Evolutionary conservation across 1,139 yeast species (phyloP).

Genomic region (Zygosaccharomyces pseudobailii): DNA sequence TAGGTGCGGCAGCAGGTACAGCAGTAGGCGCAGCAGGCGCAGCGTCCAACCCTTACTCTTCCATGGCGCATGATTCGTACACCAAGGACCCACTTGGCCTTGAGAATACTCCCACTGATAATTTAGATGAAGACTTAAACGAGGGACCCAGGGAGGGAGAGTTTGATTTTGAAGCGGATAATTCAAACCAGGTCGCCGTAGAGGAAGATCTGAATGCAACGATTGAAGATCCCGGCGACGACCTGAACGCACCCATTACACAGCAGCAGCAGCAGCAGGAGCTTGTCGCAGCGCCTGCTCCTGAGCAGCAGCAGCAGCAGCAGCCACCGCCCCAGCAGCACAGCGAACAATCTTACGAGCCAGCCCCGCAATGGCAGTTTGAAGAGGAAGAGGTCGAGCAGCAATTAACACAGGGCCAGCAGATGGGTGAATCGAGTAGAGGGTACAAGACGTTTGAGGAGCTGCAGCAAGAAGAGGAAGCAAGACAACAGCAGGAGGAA

Average conservation of each 20-base stretch:
- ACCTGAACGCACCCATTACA: conserved; percentile 13
- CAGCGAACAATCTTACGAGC: not conserved
- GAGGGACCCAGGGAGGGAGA: conserved; percentile 15
- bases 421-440: conserved; percentile 14
- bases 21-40: not conserved
- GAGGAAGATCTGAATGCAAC: conserved; percentile 28
- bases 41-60: conserved; percentile 16
- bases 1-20: not conserved
- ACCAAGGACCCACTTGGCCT: conserved; percentile 1
- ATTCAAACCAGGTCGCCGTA: conserved; percentile 7
- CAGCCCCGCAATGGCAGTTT: conserved; percentile 14
- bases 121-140: conserved; percentile 13
- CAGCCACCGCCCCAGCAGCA: conserved; percentile 1
- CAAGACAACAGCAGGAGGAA: conserved; percentile 52
- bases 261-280: conserved; percentile 19
- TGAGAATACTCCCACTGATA: not conserved
- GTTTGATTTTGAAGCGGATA: conserved; percentile 15
- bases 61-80: conserved; percentile 7
- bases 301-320: not conserved
- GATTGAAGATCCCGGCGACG: conserved; percentile 23
- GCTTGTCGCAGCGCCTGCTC: conserved; percentile 2
- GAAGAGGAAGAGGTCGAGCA: conserved; percentile 13
- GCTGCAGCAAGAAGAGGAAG: conserved; percentile 40
- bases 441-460: conserved; percentile 34
- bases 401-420: conserved; percentile 7